Base-by-base conservation (phyloP, 2,329 filamentous ascomycete genomes). In the Elsinoe fawcettii region DNA sequence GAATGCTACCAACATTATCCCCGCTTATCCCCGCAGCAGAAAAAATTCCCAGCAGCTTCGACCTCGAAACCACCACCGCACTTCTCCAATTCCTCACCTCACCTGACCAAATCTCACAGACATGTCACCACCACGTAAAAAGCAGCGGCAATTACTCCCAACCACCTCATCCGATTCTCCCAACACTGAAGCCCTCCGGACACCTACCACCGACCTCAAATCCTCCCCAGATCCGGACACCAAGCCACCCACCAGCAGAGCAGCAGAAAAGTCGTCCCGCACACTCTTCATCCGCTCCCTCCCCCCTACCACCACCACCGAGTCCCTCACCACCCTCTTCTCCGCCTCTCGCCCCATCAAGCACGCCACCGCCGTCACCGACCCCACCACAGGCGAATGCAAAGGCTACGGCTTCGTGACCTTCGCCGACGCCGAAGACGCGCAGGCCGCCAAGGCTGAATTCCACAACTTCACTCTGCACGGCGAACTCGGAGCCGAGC, bases 331-430 rank as follows among this genome's bases (percentile, higher is more conserved):
- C 59, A 85, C 90, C 59, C 86, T 91, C 71, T 99, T 99, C 74
- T 97, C 93, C 5, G 84, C 96, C 70, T 87, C 90, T 59, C 97
- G 89, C 66, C 91, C 95, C 6, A 83, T 99, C 69, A 97, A 96
- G 73, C 92, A 97, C 72, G 92, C 93, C 55, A 88, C 87, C n/a
- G 90, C 95, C 3, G 90, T 99, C 37, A 75, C 86, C 58, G 92
- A 99, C 69, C 84, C 87, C 14, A 79, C 84, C 62, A 95, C 91
- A 1, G 96, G 96, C 68, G 77, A 85, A 64, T 96, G 90, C 12
- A 87, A 89, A 68, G 92, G 93, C 16, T 99, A 90, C 71, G 93
- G 93, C 55, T 99, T 99, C 72, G 92, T 99, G 58, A 97, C 93
- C 1, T 93, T 99, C 66, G 89, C 91, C 65, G 93, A 99, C 69